A percentile compares a stretch with the other conserved stretches of the same genome.
Evolutionary conservation across 306 rosid species (phyloP).

Genomic region (Cicer judaicum): DNA sequence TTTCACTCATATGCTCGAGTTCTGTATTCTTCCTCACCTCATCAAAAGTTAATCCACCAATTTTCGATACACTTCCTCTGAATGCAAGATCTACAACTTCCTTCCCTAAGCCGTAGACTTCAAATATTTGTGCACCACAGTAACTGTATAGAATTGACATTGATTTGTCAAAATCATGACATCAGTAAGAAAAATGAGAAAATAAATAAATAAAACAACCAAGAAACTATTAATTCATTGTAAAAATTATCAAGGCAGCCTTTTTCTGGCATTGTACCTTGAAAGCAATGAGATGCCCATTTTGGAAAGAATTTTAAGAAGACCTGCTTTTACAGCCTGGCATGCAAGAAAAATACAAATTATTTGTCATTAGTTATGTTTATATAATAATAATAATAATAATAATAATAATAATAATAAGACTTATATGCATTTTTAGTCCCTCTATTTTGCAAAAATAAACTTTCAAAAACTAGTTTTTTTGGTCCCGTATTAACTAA

Average conservation of each 20-base stretch:
- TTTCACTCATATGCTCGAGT: slow-evolving; percentile 39
- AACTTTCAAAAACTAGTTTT: too few relatives aligned
- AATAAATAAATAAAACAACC: slow-evolving; percentile 8
- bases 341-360: slow-evolving; percentile 43
- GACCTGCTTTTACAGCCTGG: slow-evolving; percentile 94
- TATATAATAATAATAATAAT: neutral
- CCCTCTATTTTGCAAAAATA: too few relatives aligned
- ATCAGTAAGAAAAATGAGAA: slow-evolving; percentile 25
- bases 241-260: neutral
- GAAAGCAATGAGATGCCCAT: slow-evolving; percentile 97
- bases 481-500: too few relatives aligned
- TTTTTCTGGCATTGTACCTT: slow-evolving; percentile 57
- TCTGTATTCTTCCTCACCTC: slow-evolving; percentile 69
- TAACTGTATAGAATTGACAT: slow-evolving; percentile 62
- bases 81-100: slow-evolving; percentile 91
- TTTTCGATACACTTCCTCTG: slow-evolving; percentile 85
- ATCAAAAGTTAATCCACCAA: slow-evolving; percentile 96
- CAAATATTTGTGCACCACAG: slow-evolving; percentile 99
- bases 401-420: too few relatives aligned
- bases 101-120: slow-evolving; percentile 90
- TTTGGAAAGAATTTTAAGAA: slow-evolving; percentile 94
- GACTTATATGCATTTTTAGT: too few relatives aligned
- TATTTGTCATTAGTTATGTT: neutral
- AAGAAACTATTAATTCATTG: slow-evolving; percentile 25
- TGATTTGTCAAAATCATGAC: slow-evolving; percentile 37